Percentiles rank a stretch among this genome's conserved stretches.
Conservation (phyloP, 2,329 filamentous ascomycete genomes). For the Curvularia verruculosa region DNA sequence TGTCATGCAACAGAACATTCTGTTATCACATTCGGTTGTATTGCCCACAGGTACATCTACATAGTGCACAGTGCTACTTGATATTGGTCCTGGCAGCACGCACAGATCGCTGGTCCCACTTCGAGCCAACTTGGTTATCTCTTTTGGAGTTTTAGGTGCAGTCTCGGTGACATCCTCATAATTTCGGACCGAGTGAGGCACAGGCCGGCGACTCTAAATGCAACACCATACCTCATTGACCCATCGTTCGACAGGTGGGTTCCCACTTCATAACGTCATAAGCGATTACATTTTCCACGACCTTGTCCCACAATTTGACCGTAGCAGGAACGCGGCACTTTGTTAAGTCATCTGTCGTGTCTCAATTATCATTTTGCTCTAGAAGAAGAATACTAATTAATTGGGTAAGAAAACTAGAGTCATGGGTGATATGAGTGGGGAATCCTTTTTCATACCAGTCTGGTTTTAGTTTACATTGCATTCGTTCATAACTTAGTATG, state of each 20-base stretch:
- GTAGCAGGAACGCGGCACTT: not conserved
- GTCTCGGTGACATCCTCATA: not conserved
- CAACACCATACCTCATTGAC: not conserved
- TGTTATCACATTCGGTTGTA: not conserved
- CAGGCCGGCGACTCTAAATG: not conserved
- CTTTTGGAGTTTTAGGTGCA: not conserved
- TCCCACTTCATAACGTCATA: not conserved
- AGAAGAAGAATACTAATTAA: not conserved
- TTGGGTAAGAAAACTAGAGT: not conserved
- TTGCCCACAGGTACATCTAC: not conserved
- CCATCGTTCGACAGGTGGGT: not conserved
- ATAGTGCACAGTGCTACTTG: no score
- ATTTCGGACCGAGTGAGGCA: not conserved
- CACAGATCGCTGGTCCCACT: not conserved
- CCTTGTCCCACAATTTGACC: not conserved
- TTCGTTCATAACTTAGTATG: not conserved
- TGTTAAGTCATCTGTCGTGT: not conserved
- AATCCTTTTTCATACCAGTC: no score
- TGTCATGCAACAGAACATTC: not conserved
- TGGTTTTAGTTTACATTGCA: no score
- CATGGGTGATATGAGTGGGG: no score
- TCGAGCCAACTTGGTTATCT: not conserved
- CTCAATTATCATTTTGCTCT: not conserved
- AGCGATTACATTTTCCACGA: not conserved
- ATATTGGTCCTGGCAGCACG: not conserved